Conservation (phyloP, 176 grass and related monocot species). For the Pontederia crassipes region DNA sequence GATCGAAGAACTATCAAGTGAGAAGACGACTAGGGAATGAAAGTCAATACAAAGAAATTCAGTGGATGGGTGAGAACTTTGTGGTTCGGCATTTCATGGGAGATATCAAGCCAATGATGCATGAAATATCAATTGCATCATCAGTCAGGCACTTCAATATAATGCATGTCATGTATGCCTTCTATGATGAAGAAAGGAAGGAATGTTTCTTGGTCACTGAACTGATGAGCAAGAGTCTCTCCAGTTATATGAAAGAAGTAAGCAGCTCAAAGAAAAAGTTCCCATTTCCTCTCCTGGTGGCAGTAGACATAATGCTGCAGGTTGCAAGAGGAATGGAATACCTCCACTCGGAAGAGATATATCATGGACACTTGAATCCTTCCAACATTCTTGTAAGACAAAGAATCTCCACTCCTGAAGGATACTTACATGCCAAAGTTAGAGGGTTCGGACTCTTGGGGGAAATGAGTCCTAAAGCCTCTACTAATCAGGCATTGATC, state of each 20-base stretch:
- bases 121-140: slow-evolving; percentile 40
- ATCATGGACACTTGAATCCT: slow-evolving; percentile 68
- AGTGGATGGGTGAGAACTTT: slow-evolving; percentile 75
- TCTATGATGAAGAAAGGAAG: slow-evolving; percentile 69
- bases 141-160: slow-evolving; percentile 60
- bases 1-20: slow-evolving; percentile 49
- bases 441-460: slow-evolving; percentile 28
- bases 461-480: slow-evolving; percentile 13
- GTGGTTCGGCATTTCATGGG: slow-evolving; percentile 60
- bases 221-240: slow-evolving; percentile 61
- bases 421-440: slow-evolving; percentile 76
- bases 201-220: slow-evolving; percentile 65
- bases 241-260: slow-evolving; percentile 47
- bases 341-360: slow-evolving; percentile 59
- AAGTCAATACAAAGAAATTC: slow-evolving; percentile 53
- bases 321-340: slow-evolving; percentile 83
- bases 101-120: slow-evolving; percentile 17
- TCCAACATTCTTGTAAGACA: slow-evolving; percentile 60
- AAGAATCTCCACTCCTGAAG: slow-evolving; percentile 35
- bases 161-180: slow-evolving; percentile 36
- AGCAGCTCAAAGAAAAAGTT: slow-evolving; percentile 37
- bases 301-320: slow-evolving; percentile 84
- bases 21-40: slow-evolving; percentile 27
- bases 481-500: not conserved
- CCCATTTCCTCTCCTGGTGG: slow-evolving; percentile 52